Evolutionary conservation across 2,329 filamentous ascomycete genomes (phyloP).

Genomic region (Apiospora pterosperma): DNA sequence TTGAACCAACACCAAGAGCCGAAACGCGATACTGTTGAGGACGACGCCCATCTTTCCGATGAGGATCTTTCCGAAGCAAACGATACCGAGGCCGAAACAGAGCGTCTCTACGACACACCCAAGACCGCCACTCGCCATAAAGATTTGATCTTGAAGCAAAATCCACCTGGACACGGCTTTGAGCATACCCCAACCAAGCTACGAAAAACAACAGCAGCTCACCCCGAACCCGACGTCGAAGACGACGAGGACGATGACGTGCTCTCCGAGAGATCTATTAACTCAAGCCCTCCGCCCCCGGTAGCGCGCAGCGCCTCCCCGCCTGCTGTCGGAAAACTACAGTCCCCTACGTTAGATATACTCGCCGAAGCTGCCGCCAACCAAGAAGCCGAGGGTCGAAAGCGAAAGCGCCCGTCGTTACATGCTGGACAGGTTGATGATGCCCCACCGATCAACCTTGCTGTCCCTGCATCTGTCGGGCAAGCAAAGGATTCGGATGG

Average conservation of each 20-base stretch:
- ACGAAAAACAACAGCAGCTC: constrained; percentile 19
- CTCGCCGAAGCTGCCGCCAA: constrained; percentile 24
- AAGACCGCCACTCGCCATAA: constrained; percentile 56
- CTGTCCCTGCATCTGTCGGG: not conserved
- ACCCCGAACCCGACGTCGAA: constrained; percentile 33
- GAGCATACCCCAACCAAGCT: constrained; percentile 77
- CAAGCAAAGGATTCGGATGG: constrained; percentile 24
- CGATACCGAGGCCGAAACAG: constrained; percentile 87
- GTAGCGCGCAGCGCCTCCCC: not conserved
- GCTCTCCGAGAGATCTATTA: constrained; percentile 30
- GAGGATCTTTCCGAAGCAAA: constrained; percentile 58
- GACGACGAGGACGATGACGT: constrained; percentile 35
- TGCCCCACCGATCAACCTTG: constrained; percentile 12
- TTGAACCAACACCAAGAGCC: not conserved
- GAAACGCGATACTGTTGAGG: constrained; percentile 40
- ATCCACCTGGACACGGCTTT: constrained; percentile 50
- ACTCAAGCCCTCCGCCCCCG: constrained; percentile 28
- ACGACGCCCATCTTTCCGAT: constrained; percentile 39
- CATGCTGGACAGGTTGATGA: constrained; percentile 18
- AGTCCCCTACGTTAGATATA: constrained; percentile 27
- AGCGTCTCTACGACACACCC: constrained; percentile 87
- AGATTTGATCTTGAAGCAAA: constrained; percentile 57
- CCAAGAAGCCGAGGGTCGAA: constrained; percentile 28
- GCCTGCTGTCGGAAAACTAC: constrained; percentile 15
- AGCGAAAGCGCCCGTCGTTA: constrained; percentile 30